Base-by-base conservation (phyloP, 192 early-diverging fungal genomes). In the Dissophora globulifera region DNA sequence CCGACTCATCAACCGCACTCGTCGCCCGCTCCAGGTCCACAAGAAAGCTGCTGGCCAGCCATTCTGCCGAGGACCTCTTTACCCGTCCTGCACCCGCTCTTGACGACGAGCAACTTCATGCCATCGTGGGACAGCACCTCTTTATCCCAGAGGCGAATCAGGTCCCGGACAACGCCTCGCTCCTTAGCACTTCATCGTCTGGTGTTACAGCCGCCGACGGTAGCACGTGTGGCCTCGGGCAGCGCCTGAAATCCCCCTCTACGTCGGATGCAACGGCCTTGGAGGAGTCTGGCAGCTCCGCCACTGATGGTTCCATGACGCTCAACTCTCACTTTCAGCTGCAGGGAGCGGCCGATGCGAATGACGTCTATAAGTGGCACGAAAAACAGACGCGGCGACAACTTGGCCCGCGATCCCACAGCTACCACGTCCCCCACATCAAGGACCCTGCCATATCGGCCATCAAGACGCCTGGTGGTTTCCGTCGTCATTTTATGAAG, bases 401-500 rank as follows among this genome's bases (percentile, higher is more conserved):
- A 23, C 25, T 72, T 8, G 53, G 76, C 25, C 61, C 65, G 3
- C 48, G 84, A 43, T 81, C 84, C 13, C 22, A 76, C 23, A 67
- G 63, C 12, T 76, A 76, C 41, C 63, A 76, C 27, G 72, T 64
- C 1, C 72, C 72, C 8, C 49, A 50, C 7, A 79, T 67, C 15
- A 42, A 67, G 13, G 71, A 79, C 31, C 11, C 59, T 0, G 57
- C 25, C 11, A 79, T 81, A 22, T 74, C 86, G 31, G 71, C 82
- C 38, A 86, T 91, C 45, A 81, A 81, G 26, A 81, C 91, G 29
- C 95, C 95, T 1, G 95, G 95, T 47, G 91, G 90, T 8, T 93
- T 97, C 76, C 85, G 95, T n/a, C 88, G 95, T 10, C 89, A 92
- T 65, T 95, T 91, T 79, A 60, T 95, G 13, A 83, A 86, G 10